Percentiles rank a stretch among this genome's conserved stretches.
These are phyloP conservation scores for Colletotrichum lindemuthianum DNA, from an alignment of 2,329 filamentous ascomycete genomes.

Conservation along the genomic window DNA sequence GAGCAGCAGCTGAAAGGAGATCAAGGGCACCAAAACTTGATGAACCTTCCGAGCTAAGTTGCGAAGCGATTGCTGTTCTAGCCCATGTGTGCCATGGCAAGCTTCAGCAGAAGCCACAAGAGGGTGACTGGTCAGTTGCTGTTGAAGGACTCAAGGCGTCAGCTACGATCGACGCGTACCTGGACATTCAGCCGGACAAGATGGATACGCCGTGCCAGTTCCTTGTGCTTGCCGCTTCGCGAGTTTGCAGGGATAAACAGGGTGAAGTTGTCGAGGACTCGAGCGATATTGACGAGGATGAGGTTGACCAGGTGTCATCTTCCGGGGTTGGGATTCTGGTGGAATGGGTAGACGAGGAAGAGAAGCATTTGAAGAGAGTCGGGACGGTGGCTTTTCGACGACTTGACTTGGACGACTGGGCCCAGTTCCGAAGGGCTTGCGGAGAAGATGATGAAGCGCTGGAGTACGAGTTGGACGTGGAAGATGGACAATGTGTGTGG, in stretches of 20 bases:
- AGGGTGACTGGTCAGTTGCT: background rate
- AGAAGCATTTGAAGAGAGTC: background rate
- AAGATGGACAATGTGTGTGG: too few relatives aligned
- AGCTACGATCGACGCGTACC: constrained; percentile 6
- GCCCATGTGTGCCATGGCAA: background rate
- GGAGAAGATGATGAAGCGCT: background rate
- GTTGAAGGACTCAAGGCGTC: background rate
- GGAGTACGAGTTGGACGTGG: background rate
- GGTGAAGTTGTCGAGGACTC: background rate
- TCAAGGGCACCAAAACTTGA: background rate
- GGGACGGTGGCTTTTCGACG: constrained; percentile 13
- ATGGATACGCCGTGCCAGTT: background rate
- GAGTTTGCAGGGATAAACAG: background rate
- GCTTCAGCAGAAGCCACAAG: background rate
- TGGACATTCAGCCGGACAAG: background rate
- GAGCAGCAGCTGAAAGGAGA: constrained; percentile 4
- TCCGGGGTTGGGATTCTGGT: constrained; percentile 14
- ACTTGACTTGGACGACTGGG: background rate
- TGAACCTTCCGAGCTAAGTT: background rate
- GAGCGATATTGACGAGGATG: constrained; percentile 11
- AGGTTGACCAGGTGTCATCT: background rate
- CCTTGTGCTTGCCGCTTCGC: constrained; percentile 9
- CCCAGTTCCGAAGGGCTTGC: background rate
- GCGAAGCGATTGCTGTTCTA: background rate
- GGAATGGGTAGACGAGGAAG: background rate